phyloP scores from a whole-genome alignment of 768 basidiomycete genomes.

The Suillus spraguei region DNA sequence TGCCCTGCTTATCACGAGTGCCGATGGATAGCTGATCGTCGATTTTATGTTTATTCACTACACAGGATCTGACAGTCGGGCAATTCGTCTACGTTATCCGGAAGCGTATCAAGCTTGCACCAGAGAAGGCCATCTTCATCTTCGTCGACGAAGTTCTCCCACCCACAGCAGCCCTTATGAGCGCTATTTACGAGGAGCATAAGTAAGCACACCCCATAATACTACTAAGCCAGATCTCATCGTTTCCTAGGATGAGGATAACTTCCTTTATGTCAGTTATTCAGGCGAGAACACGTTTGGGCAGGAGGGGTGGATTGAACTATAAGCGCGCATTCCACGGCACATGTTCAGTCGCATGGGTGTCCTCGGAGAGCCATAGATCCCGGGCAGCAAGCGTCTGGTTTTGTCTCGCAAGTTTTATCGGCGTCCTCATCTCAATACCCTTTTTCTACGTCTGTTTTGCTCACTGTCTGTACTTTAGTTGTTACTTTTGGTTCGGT shows the following conservation, averaged over 20 bases:
- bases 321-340: constrained; percentile 27
- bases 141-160: constrained; percentile 99
- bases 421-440: constrained; percentile 26
- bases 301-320: constrained; percentile 33
- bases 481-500: constrained; percentile 19
- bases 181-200: constrained; percentile 99
- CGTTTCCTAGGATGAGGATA: constrained; percentile 86
- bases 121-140: constrained; percentile 99
- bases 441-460: constrained; percentile 22
- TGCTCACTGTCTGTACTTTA: constrained; percentile 33
- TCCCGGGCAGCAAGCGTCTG: constrained; percentile 28
- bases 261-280: constrained; percentile 98
- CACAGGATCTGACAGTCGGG: constrained; percentile 91
- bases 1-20: background rate
- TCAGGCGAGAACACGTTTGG: constrained; percentile 99
- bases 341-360: constrained; percentile 17
- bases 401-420: constrained; percentile 12
- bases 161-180: constrained; percentile 98
- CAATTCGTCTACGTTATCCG: constrained; percentile 99
- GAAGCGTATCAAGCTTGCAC: constrained; percentile 99
- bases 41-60: constrained; percentile 7
- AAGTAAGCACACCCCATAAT: constrained; percentile 62
- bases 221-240: constrained; percentile 28
- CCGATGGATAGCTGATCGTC: constrained; percentile 31
- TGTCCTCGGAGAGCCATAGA: constrained; percentile 28